Percentiles rank a stretch among this genome's conserved stretches.
These are phyloP conservation scores for Wallacemonas collosoma DNA, from an alignment of 208 protist genomes.

Conservation along the genomic window DNA sequence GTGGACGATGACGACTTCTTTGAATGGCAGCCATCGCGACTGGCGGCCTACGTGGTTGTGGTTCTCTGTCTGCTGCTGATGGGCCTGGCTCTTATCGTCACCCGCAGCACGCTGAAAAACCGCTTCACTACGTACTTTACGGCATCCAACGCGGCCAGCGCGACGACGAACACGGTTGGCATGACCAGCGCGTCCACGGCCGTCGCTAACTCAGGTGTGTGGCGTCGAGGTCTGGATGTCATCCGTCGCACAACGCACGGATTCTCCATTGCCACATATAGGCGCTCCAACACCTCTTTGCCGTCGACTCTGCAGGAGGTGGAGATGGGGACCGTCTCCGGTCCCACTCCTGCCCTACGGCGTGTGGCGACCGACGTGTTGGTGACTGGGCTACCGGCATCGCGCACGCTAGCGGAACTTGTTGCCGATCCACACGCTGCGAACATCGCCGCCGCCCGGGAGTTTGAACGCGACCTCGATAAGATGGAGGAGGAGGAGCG, in stretches of 20 bases:
- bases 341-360: too few species aligned
- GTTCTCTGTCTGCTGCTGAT: constrained; percentile 8
- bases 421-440: constrained; percentile 5
- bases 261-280: not conserved
- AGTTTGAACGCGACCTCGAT: not conserved
- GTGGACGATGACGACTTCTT: not conserved
- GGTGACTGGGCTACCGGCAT: not conserved
- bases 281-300: not conserved
- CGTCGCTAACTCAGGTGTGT: not conserved
- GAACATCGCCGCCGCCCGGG: constrained; percentile 1
- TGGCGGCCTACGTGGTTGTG: constrained; percentile 6
- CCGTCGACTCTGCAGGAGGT: not conserved
- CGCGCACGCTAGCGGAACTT: not conserved
- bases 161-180: not conserved
- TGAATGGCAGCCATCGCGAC: not conserved
- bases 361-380: not conserved
- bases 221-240: not conserved
- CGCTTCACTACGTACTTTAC: constrained; percentile 3
- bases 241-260: not conserved
- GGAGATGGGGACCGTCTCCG: not conserved
- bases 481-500: not conserved
- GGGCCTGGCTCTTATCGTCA: not conserved
- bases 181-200: too few species aligned
- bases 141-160: constrained; percentile 3
- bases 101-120: not conserved